phyloP scores from a whole-genome alignment of 495 filamentous ascomycete genomes.

The Margaritispora aquatica region DNA sequence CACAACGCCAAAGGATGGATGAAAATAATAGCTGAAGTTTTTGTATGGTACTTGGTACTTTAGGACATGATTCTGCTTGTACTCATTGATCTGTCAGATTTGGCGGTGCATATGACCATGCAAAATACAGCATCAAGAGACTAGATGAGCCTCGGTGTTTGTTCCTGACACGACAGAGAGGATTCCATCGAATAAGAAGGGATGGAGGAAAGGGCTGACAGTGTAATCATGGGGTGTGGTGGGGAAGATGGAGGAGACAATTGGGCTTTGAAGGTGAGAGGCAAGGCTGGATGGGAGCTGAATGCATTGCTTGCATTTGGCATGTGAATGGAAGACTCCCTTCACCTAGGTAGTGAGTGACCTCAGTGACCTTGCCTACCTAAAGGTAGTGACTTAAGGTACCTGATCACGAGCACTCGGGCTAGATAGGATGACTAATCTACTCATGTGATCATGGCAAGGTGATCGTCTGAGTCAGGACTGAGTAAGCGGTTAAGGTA shows the following conservation, averaged over 20 bases:
- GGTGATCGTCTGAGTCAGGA: no score
- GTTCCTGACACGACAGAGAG: slow-evolving; percentile 1
- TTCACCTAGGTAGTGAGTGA: no score
- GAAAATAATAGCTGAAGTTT: no score
- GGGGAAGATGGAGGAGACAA: not conserved
- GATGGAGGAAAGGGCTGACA: not conserved
- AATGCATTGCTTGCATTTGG: no score
- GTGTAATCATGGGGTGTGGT: not conserved
- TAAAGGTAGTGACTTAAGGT: no score
- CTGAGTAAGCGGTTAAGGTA: no score
- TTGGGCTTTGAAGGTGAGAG: not conserved
- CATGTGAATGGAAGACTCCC: not conserved
- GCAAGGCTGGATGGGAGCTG: not conserved
- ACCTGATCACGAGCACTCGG: no score
- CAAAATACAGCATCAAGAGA: not conserved
- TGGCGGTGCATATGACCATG: slow-evolving; percentile 2
- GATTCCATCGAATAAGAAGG: not conserved
- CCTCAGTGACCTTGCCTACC: no score
- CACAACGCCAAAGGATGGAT: not conserved
- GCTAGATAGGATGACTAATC: no score
- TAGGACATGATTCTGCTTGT: no score
- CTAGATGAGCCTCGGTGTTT: slow-evolving; percentile 3
- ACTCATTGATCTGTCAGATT: not conserved
- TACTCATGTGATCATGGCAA: no score
- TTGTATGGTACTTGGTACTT: no score